Conservation (phyloP, 805 yeast genomes). For the Grigorovia yakushimaensis region DNA sequence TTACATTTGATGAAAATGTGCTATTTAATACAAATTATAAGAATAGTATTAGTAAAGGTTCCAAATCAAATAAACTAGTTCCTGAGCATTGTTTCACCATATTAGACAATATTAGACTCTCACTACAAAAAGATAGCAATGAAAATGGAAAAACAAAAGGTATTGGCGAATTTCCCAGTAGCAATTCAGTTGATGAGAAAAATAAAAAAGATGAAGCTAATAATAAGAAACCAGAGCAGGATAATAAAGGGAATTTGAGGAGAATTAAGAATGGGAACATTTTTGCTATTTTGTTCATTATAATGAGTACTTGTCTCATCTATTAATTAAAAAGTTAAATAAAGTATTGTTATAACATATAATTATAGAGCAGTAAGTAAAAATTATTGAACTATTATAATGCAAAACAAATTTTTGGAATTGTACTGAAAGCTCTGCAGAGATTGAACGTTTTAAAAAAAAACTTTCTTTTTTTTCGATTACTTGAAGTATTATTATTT, state of each 20-base stretch:
- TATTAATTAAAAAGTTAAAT: too few species aligned
- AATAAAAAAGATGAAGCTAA: neutral
- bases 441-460: too few species aligned
- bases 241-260: neutral
- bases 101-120: neutral
- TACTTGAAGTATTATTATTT: too few species aligned
- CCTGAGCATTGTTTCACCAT: neutral
- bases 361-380: neutral
- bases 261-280: neutral
- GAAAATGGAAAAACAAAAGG: neutral
- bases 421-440: too few species aligned
- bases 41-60: neutral
- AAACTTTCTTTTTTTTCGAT: too few species aligned
- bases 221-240: neutral
- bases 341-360: neutral
- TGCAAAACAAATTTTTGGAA: too few species aligned
- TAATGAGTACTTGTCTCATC: neutral
- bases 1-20: slow-evolving; percentile 14
- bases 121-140: neutral
- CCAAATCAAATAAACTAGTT: neutral
- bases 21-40: slow-evolving; percentile 12
- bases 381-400: too few species aligned
- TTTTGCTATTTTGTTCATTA: neutral
- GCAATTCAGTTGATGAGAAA: neutral
- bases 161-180: neutral